Percentiles rank a stretch among this genome's conserved stretches.
Conservation (phyloP, 306 rosid genomes). For the Delonix regia region DNA sequence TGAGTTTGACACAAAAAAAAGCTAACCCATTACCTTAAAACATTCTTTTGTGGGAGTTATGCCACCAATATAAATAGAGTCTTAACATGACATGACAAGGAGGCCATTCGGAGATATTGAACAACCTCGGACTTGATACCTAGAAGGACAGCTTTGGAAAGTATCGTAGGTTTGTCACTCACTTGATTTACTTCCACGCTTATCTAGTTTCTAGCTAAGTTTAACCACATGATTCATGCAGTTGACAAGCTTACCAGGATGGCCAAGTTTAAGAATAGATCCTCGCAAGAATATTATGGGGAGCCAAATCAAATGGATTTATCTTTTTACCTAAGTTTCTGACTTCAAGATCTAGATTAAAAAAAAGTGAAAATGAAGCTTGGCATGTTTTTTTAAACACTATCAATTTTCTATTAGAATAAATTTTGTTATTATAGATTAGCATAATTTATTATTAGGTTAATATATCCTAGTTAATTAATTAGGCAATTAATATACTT, state of each 20-base stretch:
- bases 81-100: constrained; percentile 51
- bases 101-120: constrained; percentile 57
- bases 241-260: constrained; percentile 66
- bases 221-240: constrained; percentile 71
- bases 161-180: constrained; percentile 63
- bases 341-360: background rate
- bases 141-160: constrained; percentile 56
- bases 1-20: constrained; percentile 33
- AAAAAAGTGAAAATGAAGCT: too few species aligned
- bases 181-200: constrained; percentile 68
- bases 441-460: too few species aligned
- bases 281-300: background rate
- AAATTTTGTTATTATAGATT: too few species aligned
- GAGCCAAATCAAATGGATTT: background rate
- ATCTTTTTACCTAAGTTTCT: background rate
- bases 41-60: background rate
- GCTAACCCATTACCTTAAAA: background rate
- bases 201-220: constrained; percentile 75
- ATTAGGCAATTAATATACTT: too few species aligned
- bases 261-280: constrained; percentile 63
- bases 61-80: background rate
- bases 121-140: constrained; percentile 41
- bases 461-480: too few species aligned
- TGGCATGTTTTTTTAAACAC: too few species aligned
- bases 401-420: too few species aligned